Conservation (phyloP, 2,329 filamentous ascomycete species). For the Exophiala sp. region DNA sequence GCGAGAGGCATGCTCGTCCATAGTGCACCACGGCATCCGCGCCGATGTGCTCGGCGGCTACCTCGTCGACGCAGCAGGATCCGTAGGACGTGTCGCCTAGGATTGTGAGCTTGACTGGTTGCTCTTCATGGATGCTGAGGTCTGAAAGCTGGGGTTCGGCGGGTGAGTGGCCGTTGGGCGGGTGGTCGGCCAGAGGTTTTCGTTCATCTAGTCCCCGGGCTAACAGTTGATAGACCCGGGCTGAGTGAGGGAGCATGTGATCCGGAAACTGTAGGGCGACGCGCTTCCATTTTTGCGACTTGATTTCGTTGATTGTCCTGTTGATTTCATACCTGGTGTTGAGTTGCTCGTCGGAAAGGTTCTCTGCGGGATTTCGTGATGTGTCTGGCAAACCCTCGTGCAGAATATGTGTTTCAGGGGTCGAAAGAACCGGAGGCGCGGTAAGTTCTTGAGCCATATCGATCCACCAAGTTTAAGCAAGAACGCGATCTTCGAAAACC, state of each 20-base stretch:
- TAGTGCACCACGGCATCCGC: constrained; percentile 94
- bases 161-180: not conserved
- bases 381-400: constrained; percentile 47
- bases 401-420: constrained; percentile 60
- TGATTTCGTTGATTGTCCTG: constrained; percentile 73
- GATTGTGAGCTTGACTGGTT: constrained; percentile 63
- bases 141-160: constrained; percentile 6
- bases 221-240: constrained; percentile 70
- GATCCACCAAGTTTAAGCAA: not conserved
- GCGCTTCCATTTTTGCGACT: constrained; percentile 65
- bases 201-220: constrained; percentile 46
- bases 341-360: constrained; percentile 65
- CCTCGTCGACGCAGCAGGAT: constrained; percentile 93
- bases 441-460: constrained; percentile 31
- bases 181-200: constrained; percentile 9
- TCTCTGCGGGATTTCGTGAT: constrained; percentile 17
- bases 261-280: constrained; percentile 96
- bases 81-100: constrained; percentile 95
- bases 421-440: constrained; percentile 58
- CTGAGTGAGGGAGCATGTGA: constrained; percentile 81
- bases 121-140: constrained; percentile 12
- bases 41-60: constrained; percentile 88
- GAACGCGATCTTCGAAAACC: not conserved
- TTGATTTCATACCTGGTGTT: constrained; percentile 77
- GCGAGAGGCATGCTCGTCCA: constrained; percentile 85